Evolutionary conservation across 306 rosid species (phyloP).

Genomic region (Ziziphus jujuba): DNA sequence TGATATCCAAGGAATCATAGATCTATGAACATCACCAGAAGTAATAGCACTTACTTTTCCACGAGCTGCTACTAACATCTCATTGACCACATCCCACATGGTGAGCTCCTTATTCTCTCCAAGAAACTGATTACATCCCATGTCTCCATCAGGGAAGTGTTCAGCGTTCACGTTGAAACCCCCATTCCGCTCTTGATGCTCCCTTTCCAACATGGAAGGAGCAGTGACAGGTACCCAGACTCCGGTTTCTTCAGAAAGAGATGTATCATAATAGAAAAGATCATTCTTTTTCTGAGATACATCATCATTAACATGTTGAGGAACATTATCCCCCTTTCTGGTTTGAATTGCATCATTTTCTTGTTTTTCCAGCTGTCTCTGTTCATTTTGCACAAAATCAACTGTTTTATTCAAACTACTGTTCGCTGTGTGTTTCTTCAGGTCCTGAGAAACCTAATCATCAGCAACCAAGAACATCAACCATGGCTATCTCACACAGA

Average conservation of each 20-base stretch:
- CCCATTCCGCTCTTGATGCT: conserved; percentile 8
- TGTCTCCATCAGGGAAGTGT: conserved; percentile 13
- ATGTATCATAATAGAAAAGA: conserved; percentile 14
- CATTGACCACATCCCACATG: conserved; percentile 28
- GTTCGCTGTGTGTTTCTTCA: background rate
- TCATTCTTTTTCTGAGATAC: conserved; percentile 3
- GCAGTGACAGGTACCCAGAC: conserved; percentile 20
- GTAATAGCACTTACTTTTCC: conserved; percentile 12
- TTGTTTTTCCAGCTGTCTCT: background rate
- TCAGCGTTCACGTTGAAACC: conserved; percentile 8
- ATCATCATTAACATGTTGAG: conserved; percentile 5
- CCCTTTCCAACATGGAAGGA: conserved; percentile 11
- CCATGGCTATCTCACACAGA: background rate
- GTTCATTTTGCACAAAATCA: background rate
- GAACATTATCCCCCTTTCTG: background rate
- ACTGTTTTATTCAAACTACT: background rate
- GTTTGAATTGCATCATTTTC: conserved; percentile 1
- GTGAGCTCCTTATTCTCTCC: conserved; percentile 20
- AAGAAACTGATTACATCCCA: conserved; percentile 14
- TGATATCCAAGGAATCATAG: conserved; percentile 13
- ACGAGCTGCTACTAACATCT: conserved; percentile 20
- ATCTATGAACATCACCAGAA: conserved; percentile 16
- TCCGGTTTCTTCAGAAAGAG: conserved; percentile 26
- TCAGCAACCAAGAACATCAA: conserved; percentile 1
- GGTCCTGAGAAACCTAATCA: conserved; percentile 8